Evolutionary conservation across 2,329 filamentous ascomycete species (phyloP).

Genomic region (Trichoderma endophyticum): DNA sequence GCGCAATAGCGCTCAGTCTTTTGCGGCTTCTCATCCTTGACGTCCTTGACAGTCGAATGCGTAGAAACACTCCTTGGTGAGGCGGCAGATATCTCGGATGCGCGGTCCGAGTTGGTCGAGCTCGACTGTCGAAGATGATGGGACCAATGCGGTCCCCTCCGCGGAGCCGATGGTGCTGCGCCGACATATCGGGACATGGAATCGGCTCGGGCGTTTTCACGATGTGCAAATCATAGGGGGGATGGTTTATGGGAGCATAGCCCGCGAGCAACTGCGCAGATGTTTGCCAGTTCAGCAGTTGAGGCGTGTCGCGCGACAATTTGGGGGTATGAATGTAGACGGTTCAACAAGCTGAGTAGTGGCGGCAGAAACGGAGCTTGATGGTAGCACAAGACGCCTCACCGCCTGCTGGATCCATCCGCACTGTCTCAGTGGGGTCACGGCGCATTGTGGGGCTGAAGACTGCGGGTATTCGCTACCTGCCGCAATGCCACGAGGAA

Average conservation of each 20-base stretch:
- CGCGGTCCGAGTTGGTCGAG: constrained; percentile 45
- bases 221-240: constrained; percentile 10
- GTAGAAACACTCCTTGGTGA: constrained; percentile 51
- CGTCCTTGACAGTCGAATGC: constrained; percentile 44
- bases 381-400: not conserved
- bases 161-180: constrained; percentile 40
- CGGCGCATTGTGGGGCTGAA: not conserved
- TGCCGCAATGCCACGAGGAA: not conserved
- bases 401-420: constrained; percentile 20
- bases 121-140: constrained; percentile 55
- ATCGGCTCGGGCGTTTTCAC: constrained; percentile 22
- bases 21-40: constrained; percentile 33
- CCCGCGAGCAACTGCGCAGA: not conserved
- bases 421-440: not conserved
- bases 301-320: constrained; percentile 7
- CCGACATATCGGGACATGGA: constrained; percentile 43
- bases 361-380: constrained; percentile 20
- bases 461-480: not conserved
- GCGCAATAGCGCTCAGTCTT: constrained; percentile 48
- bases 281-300: not conserved
- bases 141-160: constrained; percentile 49
- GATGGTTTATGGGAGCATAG: constrained; percentile 16
- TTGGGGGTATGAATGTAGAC: not conserved
- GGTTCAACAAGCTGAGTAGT: not conserved
- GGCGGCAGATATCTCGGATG: constrained; percentile 37